Conservation (phyloP, 805 yeast genomes). For the Saturnispora diversa region DNA sequence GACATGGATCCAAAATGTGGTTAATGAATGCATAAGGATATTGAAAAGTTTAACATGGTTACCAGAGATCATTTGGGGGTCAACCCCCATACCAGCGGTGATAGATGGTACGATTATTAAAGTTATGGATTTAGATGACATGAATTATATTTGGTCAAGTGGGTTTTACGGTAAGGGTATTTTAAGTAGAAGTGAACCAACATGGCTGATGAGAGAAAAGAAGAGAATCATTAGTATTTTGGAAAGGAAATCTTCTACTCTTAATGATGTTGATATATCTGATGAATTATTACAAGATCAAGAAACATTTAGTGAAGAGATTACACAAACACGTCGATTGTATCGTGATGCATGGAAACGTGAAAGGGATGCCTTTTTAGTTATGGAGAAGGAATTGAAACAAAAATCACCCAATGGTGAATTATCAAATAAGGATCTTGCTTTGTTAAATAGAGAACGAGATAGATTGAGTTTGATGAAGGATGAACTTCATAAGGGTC, state of each 20-base stretch:
- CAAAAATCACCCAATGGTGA: conserved; percentile 12
- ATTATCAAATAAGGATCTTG: conserved; percentile 9
- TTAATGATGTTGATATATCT: conserved; percentile 1
- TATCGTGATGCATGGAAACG: conserved; percentile 67
- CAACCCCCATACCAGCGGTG: background rate
- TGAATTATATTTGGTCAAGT: conserved; percentile 60
- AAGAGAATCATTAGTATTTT: conserved; percentile 36
- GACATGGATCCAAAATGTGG: conserved; percentile 1
- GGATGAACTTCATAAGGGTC: conserved; percentile 17
- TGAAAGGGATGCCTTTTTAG: conserved; percentile 56
- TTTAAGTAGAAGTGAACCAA: conserved; percentile 83
- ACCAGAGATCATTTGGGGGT: background rate
- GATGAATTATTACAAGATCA: background rate
- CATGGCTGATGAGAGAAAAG: conserved; percentile 69
- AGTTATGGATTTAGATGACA: conserved; percentile 37
- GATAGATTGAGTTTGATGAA: conserved; percentile 19
- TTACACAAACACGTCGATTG: conserved; percentile 63
- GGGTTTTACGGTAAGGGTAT: conserved; percentile 96
- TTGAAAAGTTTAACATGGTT: background rate
- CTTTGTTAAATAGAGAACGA: conserved; percentile 31
- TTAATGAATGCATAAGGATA: background rate
- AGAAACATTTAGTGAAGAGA: conserved; percentile 55
- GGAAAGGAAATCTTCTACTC: conserved; percentile 8
- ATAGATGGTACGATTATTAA: conserved; percentile 25
- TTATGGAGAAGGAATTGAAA: conserved; percentile 31